Evolutionary conservation across 352 stramenopile species (phyloP), one percentile per base, ranked within the genome.

Genomic region (Globisporangium ultimum): DNA sequence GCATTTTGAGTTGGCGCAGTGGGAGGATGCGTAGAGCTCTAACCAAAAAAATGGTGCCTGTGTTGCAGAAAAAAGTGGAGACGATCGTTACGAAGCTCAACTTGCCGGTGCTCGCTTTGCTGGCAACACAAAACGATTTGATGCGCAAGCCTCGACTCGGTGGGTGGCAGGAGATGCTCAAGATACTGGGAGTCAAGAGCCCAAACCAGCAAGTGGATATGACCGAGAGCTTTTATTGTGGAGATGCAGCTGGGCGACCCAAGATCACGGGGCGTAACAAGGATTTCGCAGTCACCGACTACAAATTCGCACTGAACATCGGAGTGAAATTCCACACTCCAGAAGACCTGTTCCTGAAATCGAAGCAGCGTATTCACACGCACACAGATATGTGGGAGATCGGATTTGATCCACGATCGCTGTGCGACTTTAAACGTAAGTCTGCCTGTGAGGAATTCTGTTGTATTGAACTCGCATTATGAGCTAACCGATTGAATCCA

Each of bases 281-380:
- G 59, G 86, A 95, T 61, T 95, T 95, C 63, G 82, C 86, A 9
- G 76, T 79, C 15, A 87, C 82, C 4, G 90, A 97, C 58, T 91
- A 95, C 67, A 93, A 94, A 63, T 95, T 96, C 53, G 89, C 90
- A 14, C 63, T 96, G 7, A 97, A 97, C 66, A 60, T 86, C n/a
- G 73, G 73, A 0, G 48, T 97, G 28, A 60, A 61, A 24, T 96
- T 97, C 64, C 68, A 82, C 47, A 96, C 89, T 1, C 89, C 90
- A 3, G 88, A 97, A 55, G 74, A 74, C 47, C 70, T 97, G 9
- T 96, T 97, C 50, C 51, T 93, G 24, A 58, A 66, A 20, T 81
- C 77, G 0, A 90, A 80, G 47, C 84, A 89, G 63, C 74, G 75
- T 1, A 69, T 93, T 34, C 82, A 92, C 59, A 89, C 77, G n/a